Evolutionary conservation across 2,329 filamentous ascomycete species (phyloP), one percentile per base, ranked within the genome.

Genomic region (Ophiocordyceps unilateralis): DNA sequence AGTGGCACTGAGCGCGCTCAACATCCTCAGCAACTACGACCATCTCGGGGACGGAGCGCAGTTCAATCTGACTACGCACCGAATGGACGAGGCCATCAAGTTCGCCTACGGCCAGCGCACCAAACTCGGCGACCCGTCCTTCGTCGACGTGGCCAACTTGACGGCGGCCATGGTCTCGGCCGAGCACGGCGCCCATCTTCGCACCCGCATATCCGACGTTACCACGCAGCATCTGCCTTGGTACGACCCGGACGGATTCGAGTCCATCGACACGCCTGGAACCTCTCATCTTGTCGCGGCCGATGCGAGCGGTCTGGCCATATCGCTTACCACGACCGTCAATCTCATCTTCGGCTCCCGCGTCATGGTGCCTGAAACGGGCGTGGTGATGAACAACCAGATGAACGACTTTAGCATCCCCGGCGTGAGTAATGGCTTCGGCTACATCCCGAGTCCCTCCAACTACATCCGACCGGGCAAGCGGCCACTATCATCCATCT

Each of bases 391-490:
- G 62, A 76, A 74, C 53, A 61, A 72, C 46, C 67, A 75, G 51
- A 70, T 70, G 65, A 68, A 75, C 63, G 83, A 89, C 57, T 93
- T 93, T 60, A 83, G 77, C 28, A 83, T 87, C 41, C 84, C 86
- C 0, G 75, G 73, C 26, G 62, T 67, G 0, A 72, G 68, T 38
- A 89, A 91, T 52, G 73, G 72, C 0, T 93, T 91, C 51, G 85
- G 84, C 12, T 93, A 81, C 56, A 68, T 81, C 15, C 83, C 86
- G 0, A 81, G 74, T 8, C 74, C 77, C 1, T 71, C 76, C 23
- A 93, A 93, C 65, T 93, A 73, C 53, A 71, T 91, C 53, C 69
- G 72, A 0, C 82, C 85, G 0, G 78, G 79, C 14, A 93, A 93
- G 62, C 71, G 86, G 0, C 83, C 86, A 0, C 65, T 93, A 5